Evolutionary conservation across 495 filamentous ascomycete species (phyloP).

Genomic region (Oleoguttula mirabilis): DNA sequence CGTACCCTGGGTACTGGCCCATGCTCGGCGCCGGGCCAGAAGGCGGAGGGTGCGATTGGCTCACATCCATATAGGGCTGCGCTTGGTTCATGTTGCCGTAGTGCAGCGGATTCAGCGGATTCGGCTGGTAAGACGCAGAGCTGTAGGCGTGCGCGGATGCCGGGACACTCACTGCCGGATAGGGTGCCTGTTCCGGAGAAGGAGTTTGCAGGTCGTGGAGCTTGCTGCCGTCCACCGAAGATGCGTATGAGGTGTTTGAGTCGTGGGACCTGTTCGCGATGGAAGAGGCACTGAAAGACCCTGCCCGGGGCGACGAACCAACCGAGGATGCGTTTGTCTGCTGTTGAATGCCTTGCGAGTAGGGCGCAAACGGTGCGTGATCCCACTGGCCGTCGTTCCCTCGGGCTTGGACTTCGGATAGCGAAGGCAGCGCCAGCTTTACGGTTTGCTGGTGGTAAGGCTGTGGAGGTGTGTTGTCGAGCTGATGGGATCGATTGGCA

Average conservation of each 20-base stretch:
- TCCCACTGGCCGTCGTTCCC: constrained; percentile 72
- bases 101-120: constrained; percentile 12
- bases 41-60: constrained; percentile 63
- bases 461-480: no score
- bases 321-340: constrained; percentile 43
- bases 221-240: constrained; percentile 41
- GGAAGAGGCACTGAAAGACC: constrained; percentile 48
- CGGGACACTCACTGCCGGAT: constrained; percentile 24
- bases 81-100: constrained; percentile 75
- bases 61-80: constrained; percentile 72
- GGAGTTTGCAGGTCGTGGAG: constrained; percentile 33
- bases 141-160: constrained; percentile 10
- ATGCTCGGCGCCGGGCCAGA: constrained; percentile 67
- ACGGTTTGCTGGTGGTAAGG: constrained; percentile 51
- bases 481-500: no score
- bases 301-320: constrained; percentile 57
- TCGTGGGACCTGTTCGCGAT: constrained; percentile 26
- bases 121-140: constrained; percentile 21
- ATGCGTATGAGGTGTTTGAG: constrained; percentile 36
- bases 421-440: constrained; percentile 97
- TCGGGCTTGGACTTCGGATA: constrained; percentile 82
- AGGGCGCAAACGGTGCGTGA: constrained; percentile 53
- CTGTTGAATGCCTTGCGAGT: constrained; percentile 60
- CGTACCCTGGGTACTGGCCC: constrained; percentile 54
- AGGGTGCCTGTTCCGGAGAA: constrained; percentile 36